A percentile compares a stretch with the other conserved stretches of the same genome.
Evolutionary conservation across 2,329 filamentous ascomycete species (phyloP).

Genomic region (Fusarium irregulare): DNA sequence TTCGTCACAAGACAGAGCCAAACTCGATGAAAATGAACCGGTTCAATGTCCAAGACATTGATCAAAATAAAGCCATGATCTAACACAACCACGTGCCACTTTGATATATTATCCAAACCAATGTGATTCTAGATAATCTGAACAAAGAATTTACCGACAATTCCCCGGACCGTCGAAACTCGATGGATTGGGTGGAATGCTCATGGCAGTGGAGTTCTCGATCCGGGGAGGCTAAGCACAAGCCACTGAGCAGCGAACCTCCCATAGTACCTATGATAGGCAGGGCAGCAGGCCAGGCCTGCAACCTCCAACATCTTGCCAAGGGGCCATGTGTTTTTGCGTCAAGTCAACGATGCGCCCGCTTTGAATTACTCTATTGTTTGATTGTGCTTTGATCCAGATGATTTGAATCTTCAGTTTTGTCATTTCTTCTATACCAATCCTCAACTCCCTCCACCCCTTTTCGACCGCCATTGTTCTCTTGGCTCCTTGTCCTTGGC

Average conservation of each 20-base stretch:
- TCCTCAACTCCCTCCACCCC: constrained; percentile 24
- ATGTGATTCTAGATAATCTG: background rate
- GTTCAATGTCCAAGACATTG: background rate
- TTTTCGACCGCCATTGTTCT: constrained; percentile 36
- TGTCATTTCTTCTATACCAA: constrained; percentile 38
- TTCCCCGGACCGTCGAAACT: constrained; percentile 35
- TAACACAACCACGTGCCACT: background rate
- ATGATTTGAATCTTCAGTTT: constrained; percentile 43
- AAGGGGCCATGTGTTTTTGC: constrained; percentile 46
- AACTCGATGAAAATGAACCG: background rate
- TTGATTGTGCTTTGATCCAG: constrained; percentile 38
- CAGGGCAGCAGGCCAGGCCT: constrained; percentile 13
- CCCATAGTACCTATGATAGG: constrained; percentile 19
- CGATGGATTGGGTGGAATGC: constrained; percentile 34
- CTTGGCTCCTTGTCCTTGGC: constrained; percentile 31
- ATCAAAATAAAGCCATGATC: background rate
- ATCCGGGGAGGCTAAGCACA: constrained; percentile 42
- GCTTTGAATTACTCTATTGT: constrained; percentile 40
- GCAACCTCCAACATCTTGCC: constrained; percentile 41
- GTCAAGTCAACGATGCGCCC: constrained; percentile 43
- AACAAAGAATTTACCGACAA: constrained; percentile 40
- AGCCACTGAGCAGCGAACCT: constrained; percentile 41
- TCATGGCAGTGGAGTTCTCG: constrained; percentile 28
- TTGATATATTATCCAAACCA: background rate
- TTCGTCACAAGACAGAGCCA: constrained; percentile 12